Evolutionary conservation across 1,139 yeast genomes (phyloP).

Genomic region (Protomyces macrosporus): DNA sequence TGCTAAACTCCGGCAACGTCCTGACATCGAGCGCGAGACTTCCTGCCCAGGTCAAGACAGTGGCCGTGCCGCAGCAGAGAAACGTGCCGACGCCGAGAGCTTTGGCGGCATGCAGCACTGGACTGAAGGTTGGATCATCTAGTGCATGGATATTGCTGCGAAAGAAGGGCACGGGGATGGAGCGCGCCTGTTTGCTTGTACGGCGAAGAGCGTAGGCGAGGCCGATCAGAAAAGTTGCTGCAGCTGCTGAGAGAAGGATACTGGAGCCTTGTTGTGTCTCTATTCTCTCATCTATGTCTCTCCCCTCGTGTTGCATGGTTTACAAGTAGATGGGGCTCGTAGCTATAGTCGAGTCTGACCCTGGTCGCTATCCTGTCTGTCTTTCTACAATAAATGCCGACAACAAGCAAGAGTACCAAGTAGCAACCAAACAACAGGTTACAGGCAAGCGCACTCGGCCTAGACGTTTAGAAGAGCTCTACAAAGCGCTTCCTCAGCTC

Average conservation of each 20-base stretch:
- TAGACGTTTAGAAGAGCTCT: no score
- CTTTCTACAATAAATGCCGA: background rate
- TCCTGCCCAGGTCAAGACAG: constrained; percentile 6
- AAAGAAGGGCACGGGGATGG: constrained; percentile 9
- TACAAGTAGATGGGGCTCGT: no score
- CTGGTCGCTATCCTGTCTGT: background rate
- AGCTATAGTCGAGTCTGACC: background rate
- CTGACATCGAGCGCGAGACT: constrained; percentile 4
- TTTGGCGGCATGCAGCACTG: constrained; percentile 23
- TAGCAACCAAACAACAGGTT: background rate
- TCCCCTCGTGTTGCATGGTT: background rate
- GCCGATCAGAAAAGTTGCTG: constrained; percentile 11
- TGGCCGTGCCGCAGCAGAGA: constrained; percentile 12
- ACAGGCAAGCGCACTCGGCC: no score
- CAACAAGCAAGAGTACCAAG: background rate
- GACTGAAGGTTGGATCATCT: constrained; percentile 14
- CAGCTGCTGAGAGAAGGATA: constrained; percentile 10
- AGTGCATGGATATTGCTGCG: background rate
- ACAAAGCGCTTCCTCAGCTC: no score
- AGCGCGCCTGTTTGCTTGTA: background rate
- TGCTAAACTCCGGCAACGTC: constrained; percentile 10
- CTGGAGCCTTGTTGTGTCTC: background rate
- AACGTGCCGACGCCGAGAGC: constrained; percentile 17
- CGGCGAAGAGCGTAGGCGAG: background rate
- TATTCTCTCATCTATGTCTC: background rate